phyloP scores from a whole-genome alignment of 192 early-diverging fungal species.

The Paraglomus brasilianum region DNA sequence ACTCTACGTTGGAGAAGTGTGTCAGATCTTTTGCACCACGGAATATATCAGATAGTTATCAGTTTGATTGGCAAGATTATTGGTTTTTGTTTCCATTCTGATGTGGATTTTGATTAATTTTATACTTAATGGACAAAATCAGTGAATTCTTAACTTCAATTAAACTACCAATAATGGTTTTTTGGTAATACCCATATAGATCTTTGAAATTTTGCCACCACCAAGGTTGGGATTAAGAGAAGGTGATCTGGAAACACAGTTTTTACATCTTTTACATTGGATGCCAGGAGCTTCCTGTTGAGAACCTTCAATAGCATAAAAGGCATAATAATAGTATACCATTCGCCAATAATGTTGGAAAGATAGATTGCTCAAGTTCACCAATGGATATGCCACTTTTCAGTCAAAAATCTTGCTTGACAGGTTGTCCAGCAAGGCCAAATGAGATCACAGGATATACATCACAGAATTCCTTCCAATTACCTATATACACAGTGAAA shows the following conservation, averaged over 20 bases:
- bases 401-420: slow-evolving; percentile 23
- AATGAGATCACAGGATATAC: slow-evolving; percentile 20
- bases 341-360: neutral
- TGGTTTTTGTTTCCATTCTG: neutral
- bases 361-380: slow-evolving; percentile 30
- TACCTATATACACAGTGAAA: too few relatives aligned
- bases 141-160: slow-evolving; percentile 9
- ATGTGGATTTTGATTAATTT: neutral
- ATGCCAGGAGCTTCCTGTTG: slow-evolving; percentile 2
- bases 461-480: slow-evolving; percentile 18
- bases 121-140: neutral
- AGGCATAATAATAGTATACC: slow-evolving; percentile 19
- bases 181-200: slow-evolving; percentile 18
- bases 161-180: slow-evolving; percentile 24
- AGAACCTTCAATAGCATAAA: slow-evolving; percentile 15
- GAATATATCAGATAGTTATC: slow-evolving; percentile 19
- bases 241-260: slow-evolving; percentile 22
- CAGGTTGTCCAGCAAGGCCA: slow-evolving; percentile 17
- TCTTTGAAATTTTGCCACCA: slow-evolving; percentile 22
- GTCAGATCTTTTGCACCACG: neutral
- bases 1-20: slow-evolving; percentile 11
- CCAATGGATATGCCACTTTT: slow-evolving; percentile 3
- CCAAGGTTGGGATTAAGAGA: slow-evolving; percentile 27
- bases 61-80: slow-evolving; percentile 7
- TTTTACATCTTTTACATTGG: slow-evolving; percentile 13